phyloP scores from a whole-genome alignment of 1,284 basidiomycete species.

The Pascua sp. region DNA sequence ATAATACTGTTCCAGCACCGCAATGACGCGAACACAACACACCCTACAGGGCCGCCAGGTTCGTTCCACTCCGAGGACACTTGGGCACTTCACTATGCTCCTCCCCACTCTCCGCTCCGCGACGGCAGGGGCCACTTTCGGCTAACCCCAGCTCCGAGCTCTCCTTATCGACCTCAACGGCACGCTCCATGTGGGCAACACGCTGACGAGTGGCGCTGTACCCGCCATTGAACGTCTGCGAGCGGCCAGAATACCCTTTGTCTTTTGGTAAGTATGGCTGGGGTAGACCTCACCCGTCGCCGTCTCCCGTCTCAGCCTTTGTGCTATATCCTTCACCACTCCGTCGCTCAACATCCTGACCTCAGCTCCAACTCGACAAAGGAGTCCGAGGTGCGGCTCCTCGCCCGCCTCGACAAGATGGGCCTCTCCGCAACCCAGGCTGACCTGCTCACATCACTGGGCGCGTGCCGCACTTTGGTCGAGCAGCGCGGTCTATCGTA shows the following conservation, averaged over 20 bases:
- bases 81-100: background rate
- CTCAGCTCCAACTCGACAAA: constrained; percentile 51
- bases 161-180: constrained; percentile 68
- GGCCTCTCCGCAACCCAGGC: constrained; percentile 55
- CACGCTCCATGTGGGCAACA: constrained; percentile 60
- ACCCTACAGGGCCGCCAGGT: too few species aligned
- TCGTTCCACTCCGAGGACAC: too few species aligned
- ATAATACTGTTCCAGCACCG: too few species aligned
- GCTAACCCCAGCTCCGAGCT: constrained; percentile 38
- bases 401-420: constrained; percentile 52
- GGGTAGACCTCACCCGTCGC: constrained; percentile 9
- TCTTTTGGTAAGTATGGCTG: constrained; percentile 59
- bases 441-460: constrained; percentile 63
- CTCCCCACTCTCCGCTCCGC: too few species aligned
- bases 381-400: constrained; percentile 56
- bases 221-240: constrained; percentile 56
- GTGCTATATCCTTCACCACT: too few species aligned
- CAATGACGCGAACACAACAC: too few species aligned
- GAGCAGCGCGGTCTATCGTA: constrained; percentile 52
- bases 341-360: background rate
- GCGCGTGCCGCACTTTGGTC: constrained; percentile 58
- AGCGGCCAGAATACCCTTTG: constrained; percentile 54
- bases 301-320: background rate
- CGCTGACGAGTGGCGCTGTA: constrained; percentile 56
- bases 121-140: too few species aligned